Conservation (phyloP, 305 asterid genomes). For the Rubia balearica region DNA sequence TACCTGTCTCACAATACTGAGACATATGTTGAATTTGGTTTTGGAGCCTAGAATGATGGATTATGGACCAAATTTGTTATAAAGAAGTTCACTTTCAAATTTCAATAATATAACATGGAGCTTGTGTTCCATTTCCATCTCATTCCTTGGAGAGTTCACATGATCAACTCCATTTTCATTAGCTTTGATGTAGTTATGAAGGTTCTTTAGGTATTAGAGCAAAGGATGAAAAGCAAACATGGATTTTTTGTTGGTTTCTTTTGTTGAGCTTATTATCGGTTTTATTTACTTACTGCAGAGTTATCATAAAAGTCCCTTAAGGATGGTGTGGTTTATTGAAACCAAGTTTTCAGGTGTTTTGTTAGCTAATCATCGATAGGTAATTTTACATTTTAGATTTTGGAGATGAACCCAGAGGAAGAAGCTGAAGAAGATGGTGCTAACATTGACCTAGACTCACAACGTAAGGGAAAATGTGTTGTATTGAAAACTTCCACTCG, state of each 20-base stretch:
- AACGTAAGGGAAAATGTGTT: constrained; percentile 89
- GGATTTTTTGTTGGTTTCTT: background rate
- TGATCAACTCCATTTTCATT: background rate
- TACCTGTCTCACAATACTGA: background rate
- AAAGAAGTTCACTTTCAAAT: background rate
- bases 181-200: background rate
- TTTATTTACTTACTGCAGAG: background rate
- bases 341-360: background rate
- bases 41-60: background rate
- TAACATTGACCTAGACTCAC: constrained; percentile 92
- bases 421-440: constrained; percentile 99
- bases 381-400: constrained; percentile 35
- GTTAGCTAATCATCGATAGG: background rate
- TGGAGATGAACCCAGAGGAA: constrained; percentile 98
- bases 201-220: background rate
- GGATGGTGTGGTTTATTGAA: background rate
- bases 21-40: background rate
- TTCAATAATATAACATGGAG: background rate
- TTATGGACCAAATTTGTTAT: background rate
- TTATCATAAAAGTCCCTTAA: background rate
- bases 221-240: background rate
- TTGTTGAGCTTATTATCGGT: background rate
- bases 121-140: background rate
- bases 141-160: background rate
- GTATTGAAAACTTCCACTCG: constrained; percentile 94